A percentile compares a stretch with the other conserved stretches of the same genome.
Conservation (phyloP, 1,139 yeast genomes). For the Nakaseomyces sp. region DNA sequence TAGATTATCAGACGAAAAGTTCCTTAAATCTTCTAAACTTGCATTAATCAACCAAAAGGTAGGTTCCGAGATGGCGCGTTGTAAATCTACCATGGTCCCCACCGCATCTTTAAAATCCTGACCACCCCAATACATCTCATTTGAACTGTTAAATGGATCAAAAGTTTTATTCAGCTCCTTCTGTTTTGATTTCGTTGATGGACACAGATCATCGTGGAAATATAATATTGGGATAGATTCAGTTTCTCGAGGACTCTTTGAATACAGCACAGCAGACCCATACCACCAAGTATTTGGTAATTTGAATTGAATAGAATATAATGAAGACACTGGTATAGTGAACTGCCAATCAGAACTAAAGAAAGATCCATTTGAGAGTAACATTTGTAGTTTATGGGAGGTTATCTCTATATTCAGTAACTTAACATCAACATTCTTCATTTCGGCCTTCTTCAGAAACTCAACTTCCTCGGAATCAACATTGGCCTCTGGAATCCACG, state of each 20-base stretch:
- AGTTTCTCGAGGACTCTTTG: slow-evolving; percentile 44
- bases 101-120: slow-evolving; percentile 57
- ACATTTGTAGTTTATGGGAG: slow-evolving; percentile 9
- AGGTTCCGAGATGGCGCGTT: slow-evolving; percentile 61
- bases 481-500: slow-evolving; percentile 66
- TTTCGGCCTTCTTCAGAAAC: slow-evolving; percentile 18
- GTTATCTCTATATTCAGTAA: background rate
- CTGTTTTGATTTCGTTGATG: slow-evolving; percentile 59
- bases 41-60: slow-evolving; percentile 75
- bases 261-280: slow-evolving; percentile 73
- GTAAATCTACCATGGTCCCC: slow-evolving; percentile 48
- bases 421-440: slow-evolving; percentile 8
- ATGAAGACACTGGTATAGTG: slow-evolving; percentile 18
- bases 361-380: slow-evolving; percentile 13
- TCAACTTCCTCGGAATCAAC: slow-evolving; percentile 30
- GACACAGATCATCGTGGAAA: slow-evolving; percentile 84
- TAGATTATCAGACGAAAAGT: slow-evolving; percentile 49
- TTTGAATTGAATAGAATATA: slow-evolving; percentile 75
- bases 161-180: slow-evolving; percentile 48
- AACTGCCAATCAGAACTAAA: slow-evolving; percentile 19
- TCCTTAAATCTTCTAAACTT: slow-evolving; percentile 62
- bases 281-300: slow-evolving; percentile 77
- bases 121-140: slow-evolving; percentile 83
- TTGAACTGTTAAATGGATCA: slow-evolving; percentile 60
- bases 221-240: slow-evolving; percentile 72